phyloP scores from a whole-genome alignment of 148 eudicot genomes.

The Vaccinium vitisidaea region DNA sequence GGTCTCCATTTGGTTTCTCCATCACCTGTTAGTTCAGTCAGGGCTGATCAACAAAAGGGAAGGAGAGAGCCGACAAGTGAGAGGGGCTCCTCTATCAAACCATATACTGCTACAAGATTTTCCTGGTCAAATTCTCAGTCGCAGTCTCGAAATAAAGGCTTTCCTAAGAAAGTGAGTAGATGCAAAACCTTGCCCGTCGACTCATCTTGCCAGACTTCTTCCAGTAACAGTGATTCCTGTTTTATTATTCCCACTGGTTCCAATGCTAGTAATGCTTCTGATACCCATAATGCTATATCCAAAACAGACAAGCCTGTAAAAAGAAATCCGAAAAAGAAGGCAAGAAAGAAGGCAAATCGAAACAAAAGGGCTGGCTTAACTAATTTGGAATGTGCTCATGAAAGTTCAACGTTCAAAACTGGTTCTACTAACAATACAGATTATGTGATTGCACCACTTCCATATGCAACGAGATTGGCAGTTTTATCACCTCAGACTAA shows the following conservation, averaged over 20 bases:
- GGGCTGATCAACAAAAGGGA: constrained; percentile 16
- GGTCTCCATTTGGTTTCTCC: constrained; percentile 20
- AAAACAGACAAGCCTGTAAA: constrained; percentile 16
- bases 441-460: constrained; percentile 12
- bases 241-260: neutral
- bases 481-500: constrained; percentile 13
- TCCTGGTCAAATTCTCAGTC: constrained; percentile 14
- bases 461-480: constrained; percentile 15
- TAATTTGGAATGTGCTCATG: constrained; percentile 4
- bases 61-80: constrained; percentile 6
- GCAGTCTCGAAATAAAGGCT: constrained; percentile 17
- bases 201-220: constrained; percentile 15
- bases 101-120: constrained; percentile 17
- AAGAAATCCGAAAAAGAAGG: constrained; percentile 15
- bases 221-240: constrained; percentile 8
- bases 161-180: constrained; percentile 17
- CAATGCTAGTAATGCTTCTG: neutral
- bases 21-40: constrained; percentile 1
- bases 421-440: constrained; percentile 13
- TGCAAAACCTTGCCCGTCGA: constrained; percentile 14
- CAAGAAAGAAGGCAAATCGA: constrained; percentile 20
- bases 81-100: constrained; percentile 19
- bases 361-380: constrained; percentile 19
- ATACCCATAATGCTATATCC: neutral
- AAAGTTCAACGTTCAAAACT: constrained; percentile 17